Base-by-base conservation (phyloP, 2,329 filamentous ascomycete species). In the Cadophora malorum region DNA sequence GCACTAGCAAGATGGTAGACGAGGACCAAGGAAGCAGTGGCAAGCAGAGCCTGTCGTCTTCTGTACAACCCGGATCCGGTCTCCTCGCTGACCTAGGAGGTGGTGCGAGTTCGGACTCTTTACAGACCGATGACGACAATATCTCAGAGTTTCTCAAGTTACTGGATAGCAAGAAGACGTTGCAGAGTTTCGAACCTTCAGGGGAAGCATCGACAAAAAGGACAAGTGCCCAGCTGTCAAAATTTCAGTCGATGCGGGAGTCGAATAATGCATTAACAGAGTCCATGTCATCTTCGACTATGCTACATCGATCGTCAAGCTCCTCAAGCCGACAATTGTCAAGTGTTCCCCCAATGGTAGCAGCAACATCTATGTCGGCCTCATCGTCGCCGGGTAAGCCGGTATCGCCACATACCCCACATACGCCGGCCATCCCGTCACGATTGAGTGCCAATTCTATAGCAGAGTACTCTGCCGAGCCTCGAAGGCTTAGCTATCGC, bases 61-160 rank as follows among this genome's bases (percentile, higher is more conserved):
- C 86, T 49, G 87, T 82, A 3, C 88, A 90, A 72, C 93, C 92
- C 52, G 92, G 91, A 8, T 97, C 94, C 1, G 93, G 91, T 1
- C 82, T 96, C 33, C 84, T 97, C 62, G 88, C 92, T 35, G 93
- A 91, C 70, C 85, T 85, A 31, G 90, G 87, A 10, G 88, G 84
- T 1, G 89, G 87, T 35, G 83, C 90, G 77, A 83, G 89, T 84
- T 83, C 92, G 76, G 83, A 92, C 6, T 90, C 88, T 2, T 82
- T 90, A 58, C 86, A 88, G 70, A 85, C 90, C 0, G 95, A 98
- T 73, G 94, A 97, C 75, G 93, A 97, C 74, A 94, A 96, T 71
- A 97, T 99, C 50, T 93, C 92, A 0, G 94, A 96, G 63, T 99
- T 98, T 74, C 81, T 99, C 69, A 96, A 96, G 75, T 86, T 93